Evolutionary conservation across 371 early-diverging fungal genomes (phyloP).

Genomic region (Dichotomocladium elegans): DNA sequence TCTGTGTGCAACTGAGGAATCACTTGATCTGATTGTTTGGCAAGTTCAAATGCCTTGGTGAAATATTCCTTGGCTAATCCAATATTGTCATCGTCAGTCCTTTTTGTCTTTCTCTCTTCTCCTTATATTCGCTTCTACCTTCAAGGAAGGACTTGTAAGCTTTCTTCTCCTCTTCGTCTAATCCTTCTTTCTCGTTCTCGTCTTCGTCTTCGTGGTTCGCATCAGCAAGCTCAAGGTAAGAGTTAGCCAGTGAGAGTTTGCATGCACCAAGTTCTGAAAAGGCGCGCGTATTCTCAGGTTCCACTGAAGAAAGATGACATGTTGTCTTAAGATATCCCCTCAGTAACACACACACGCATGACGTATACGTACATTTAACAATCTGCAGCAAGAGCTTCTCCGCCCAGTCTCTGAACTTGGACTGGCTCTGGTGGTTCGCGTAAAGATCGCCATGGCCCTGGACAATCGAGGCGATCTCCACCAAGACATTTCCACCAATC

Average conservation of each 20-base stretch:
- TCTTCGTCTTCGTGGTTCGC: slow-evolving; percentile 25
- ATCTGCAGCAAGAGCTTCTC: slow-evolving; percentile 21
- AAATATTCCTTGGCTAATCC: slow-evolving; percentile 27
- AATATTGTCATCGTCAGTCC: not conserved
- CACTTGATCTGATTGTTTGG: slow-evolving; percentile 14
- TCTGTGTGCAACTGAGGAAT: slow-evolving; percentile 29
- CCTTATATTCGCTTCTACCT: no score
- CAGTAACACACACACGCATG: no score
- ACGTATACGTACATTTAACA: slow-evolving; percentile 19
- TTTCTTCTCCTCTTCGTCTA: slow-evolving; percentile 27
- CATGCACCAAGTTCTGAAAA: slow-evolving; percentile 29
- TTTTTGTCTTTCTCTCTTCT: not conserved
- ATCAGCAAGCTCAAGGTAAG: slow-evolving; percentile 31
- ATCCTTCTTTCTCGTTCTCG: slow-evolving; percentile 18
- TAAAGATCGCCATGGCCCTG: slow-evolving; percentile 32
- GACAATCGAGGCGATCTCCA: slow-evolving; percentile 31
- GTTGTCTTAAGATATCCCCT: no score
- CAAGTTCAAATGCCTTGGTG: slow-evolving; percentile 20
- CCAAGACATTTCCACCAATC: slow-evolving; percentile 1
- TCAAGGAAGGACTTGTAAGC: slow-evolving; percentile 31
- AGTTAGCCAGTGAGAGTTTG: slow-evolving; percentile 34
- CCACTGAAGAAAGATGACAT: slow-evolving; percentile 21
- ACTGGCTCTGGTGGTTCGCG: slow-evolving; percentile 11
- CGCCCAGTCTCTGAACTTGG: slow-evolving; percentile 31
- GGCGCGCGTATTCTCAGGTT: slow-evolving; percentile 28